phyloP scores from a whole-genome alignment of 2,329 filamentous ascomycete genomes.

The Alternaria sp. region DNA sequence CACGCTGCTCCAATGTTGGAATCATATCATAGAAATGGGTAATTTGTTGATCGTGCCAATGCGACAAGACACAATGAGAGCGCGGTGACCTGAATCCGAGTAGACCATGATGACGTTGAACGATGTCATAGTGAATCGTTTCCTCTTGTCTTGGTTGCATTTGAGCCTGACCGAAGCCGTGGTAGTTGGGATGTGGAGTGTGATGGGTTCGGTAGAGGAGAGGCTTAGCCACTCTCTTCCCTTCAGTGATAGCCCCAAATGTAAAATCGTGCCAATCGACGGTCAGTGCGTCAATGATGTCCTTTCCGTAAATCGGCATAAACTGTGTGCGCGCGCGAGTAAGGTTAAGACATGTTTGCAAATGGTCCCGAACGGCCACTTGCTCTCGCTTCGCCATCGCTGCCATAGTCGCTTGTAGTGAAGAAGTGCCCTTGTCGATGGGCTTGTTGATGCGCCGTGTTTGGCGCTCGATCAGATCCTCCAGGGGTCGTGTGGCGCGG shows the following conservation, averaged over 20 bases:
- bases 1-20: slow-evolving; percentile 75
- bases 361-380: slow-evolving; percentile 70
- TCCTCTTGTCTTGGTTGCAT: slow-evolving; percentile 22
- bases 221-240: slow-evolving; percentile 21
- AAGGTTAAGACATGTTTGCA: slow-evolving; percentile 80
- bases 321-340: slow-evolving; percentile 82
- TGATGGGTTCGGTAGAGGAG: slow-evolving; percentile 14
- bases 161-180: slow-evolving; percentile 30
- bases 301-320: slow-evolving; percentile 79
- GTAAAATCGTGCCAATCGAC: slow-evolving; percentile 55
- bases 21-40: slow-evolving; percentile 69
- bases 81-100: slow-evolving; percentile 40
- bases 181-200: slow-evolving; percentile 13
- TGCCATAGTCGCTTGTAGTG: slow-evolving; percentile 71
- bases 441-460: slow-evolving; percentile 60
- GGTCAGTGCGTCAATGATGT: slow-evolving; percentile 76
- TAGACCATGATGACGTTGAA: slow-evolving; percentile 30
- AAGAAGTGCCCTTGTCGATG: slow-evolving; percentile 62
- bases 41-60: slow-evolving; percentile 78
- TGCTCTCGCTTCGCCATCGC: slow-evolving; percentile 73
- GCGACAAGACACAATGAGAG: slow-evolving; percentile 41
- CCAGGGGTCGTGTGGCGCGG: slow-evolving; percentile 72
- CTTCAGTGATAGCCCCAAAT: slow-evolving; percentile 52
- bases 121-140: slow-evolving; percentile 52
- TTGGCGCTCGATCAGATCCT: slow-evolving; percentile 75